phyloP scores from a whole-genome alignment of 805 yeast genomes.

The Torulaspora gathmanii region DNA sequence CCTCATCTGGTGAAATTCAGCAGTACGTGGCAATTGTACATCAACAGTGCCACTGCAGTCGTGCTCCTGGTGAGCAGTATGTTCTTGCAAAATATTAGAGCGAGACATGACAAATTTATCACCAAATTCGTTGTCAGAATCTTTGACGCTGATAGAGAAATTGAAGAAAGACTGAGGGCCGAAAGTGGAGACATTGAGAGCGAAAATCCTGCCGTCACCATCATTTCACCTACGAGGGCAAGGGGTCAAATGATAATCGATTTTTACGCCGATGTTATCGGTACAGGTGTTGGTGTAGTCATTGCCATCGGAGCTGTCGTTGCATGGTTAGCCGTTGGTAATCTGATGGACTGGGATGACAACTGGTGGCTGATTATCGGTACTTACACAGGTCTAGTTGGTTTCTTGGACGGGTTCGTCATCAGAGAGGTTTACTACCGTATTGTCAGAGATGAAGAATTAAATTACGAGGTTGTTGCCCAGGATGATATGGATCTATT shows the following conservation, averaged over 20 bases:
- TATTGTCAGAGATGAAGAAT: constrained; percentile 25
- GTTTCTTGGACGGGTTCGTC: constrained; percentile 42
- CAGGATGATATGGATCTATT: constrained; percentile 35
- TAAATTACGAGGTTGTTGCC: constrained; percentile 29
- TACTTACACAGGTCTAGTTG: constrained; percentile 43
- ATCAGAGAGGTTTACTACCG: constrained; percentile 39
- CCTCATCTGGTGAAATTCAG: constrained; percentile 29
- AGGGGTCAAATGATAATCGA: constrained; percentile 30
- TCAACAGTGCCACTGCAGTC: constrained; percentile 42
- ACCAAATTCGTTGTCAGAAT: constrained; percentile 21
- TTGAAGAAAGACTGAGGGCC: constrained; percentile 30
- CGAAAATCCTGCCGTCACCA: constrained; percentile 27
- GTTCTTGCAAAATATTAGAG: constrained; percentile 40
- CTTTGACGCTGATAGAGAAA: constrained; percentile 28
- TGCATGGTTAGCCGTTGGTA: constrained; percentile 40
- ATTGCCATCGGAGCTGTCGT: constrained; percentile 35
- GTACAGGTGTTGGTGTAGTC: constrained; percentile 40
- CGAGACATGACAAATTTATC: constrained; percentile 36
- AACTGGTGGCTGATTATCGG: constrained; percentile 47
- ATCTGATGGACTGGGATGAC: constrained; percentile 36
- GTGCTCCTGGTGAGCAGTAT: constrained; percentile 35
- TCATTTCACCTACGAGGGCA: constrained; percentile 18
- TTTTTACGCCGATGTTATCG: constrained; percentile 41
- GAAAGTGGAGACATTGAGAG: constrained; percentile 19
- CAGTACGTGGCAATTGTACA: constrained; percentile 40